A percentile compares a stretch with the other conserved stretches of the same genome.
phyloP scores from a whole-genome alignment of 495 filamentous ascomycete genomes.

The Talaromyces ruber region DNA sequence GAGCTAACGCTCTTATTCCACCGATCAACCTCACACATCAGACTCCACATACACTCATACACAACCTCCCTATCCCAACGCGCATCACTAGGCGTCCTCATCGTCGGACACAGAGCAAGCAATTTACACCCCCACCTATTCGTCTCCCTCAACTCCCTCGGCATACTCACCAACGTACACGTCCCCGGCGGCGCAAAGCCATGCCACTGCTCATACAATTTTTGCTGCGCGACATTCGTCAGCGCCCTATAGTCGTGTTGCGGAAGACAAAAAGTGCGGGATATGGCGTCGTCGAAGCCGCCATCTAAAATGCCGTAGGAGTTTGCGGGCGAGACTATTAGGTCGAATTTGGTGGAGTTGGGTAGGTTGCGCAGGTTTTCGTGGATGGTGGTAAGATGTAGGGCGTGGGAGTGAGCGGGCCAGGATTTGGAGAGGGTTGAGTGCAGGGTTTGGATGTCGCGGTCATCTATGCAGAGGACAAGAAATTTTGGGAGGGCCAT shows the following conservation, averaged over 20 bases:
- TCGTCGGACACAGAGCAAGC: conserved; percentile 44
- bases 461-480: conserved; percentile 26
- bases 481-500: conserved; percentile 28
- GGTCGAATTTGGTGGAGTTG: conserved; percentile 23
- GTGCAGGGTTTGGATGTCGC: conserved; percentile 23
- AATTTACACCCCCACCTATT: conserved; percentile 32
- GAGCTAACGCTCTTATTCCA: conserved; percentile 22
- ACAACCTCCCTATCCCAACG: conserved; percentile 45
- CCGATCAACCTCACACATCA: conserved; percentile 36
- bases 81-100: conserved; percentile 30
- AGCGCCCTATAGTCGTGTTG: conserved; percentile 35
- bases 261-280: conserved; percentile 32
- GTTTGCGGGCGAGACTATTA: conserved; percentile 45
- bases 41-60: conserved; percentile 44
- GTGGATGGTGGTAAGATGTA: conserved; percentile 25
- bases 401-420: conserved; percentile 13
- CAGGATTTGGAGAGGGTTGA: conserved; percentile 7
- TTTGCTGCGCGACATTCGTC: conserved; percentile 27
- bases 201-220: conserved; percentile 35
- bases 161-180: conserved; percentile 37
- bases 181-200: conserved; percentile 41
- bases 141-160: conserved; percentile 12
- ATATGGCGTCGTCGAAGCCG: conserved; percentile 46
- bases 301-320: conserved; percentile 43
- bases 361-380: conserved; percentile 23